Evolutionary conservation across 2,329 filamentous ascomycete genomes (phyloP).

Genomic region (Paramyrothecium sp.): DNA sequence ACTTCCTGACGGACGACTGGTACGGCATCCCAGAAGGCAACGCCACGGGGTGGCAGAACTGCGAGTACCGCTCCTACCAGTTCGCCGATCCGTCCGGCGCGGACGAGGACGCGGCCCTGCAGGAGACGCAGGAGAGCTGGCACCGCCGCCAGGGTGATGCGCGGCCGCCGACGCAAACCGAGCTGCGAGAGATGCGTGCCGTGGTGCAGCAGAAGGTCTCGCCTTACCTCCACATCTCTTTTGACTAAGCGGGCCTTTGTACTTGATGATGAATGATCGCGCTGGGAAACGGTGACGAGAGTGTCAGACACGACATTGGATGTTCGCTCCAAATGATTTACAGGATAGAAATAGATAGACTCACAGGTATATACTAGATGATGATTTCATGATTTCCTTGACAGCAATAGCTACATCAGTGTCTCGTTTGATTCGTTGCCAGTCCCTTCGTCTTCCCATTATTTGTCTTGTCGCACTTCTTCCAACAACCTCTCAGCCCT

Average conservation of each 20-base stretch:
- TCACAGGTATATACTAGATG: neutral
- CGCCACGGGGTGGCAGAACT: conserved; percentile 71
- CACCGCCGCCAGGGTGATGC: conserved; percentile 38
- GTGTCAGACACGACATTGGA: no score
- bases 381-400: no score
- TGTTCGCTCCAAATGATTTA: neutral
- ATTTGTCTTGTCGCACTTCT: no score
- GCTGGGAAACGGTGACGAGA: no score
- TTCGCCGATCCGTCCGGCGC: conserved; percentile 54
- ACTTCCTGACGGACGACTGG: conserved; percentile 85
- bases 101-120: conserved; percentile 45
- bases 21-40: conserved; percentile 48
- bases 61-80: conserved; percentile 67
- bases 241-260: neutral
- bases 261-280: no score
- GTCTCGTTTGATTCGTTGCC: no score
- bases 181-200: conserved; percentile 43
- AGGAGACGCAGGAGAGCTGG: conserved; percentile 50
- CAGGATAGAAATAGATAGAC: neutral
- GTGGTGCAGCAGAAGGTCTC: conserved; percentile 33
- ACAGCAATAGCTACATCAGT: no score
- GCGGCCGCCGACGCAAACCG: conserved; percentile 39
- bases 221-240: conserved; percentile 26
- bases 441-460: no score
- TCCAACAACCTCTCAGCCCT: no score